Conservation (phyloP, 495 filamentous ascomycete species). For the Letharia lupina region DNA sequence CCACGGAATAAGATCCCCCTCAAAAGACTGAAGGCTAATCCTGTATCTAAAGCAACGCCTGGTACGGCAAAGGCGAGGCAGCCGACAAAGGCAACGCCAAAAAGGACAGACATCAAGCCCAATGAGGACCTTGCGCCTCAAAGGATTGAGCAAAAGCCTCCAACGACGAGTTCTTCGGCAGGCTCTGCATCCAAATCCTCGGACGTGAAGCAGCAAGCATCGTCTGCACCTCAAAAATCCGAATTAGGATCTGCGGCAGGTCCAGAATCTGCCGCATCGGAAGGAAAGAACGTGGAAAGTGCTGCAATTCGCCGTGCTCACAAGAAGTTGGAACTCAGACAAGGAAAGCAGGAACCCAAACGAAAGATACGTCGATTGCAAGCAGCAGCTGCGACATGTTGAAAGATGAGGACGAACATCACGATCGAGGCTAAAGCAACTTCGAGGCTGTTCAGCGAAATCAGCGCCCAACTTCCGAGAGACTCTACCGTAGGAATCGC, state of each 20-base stretch:
- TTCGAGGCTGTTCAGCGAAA: background rate
- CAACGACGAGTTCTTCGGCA: background rate
- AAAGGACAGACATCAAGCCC: background rate
- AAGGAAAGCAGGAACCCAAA: conserved; percentile 20
- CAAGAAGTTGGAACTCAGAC: conserved; percentile 17
- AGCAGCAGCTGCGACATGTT: conserved; percentile 3
- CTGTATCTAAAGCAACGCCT: background rate
- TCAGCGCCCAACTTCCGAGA: background rate
- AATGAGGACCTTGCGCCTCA: background rate
- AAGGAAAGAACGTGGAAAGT: conserved; percentile 7
- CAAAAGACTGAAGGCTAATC: background rate
- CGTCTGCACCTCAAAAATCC: background rate
- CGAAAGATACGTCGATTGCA: conserved; percentile 20
- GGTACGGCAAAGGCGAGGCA: conserved; percentile 3
- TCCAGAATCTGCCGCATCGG: background rate
- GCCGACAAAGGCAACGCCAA: background rate
- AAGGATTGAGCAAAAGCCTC: background rate
- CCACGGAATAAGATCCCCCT: background rate
- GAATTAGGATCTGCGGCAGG: background rate
- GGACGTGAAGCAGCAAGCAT: conserved; percentile 1
- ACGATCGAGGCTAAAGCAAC: background rate
- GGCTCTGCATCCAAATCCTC: background rate
- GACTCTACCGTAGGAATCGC: background rate
- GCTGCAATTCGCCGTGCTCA: conserved; percentile 13
- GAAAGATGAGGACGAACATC: background rate